These are phyloP conservation scores for Fusarium abutilonis DNA, from an alignment of 2,329 filamentous ascomycete species.

Conservation along the genomic window DNA sequence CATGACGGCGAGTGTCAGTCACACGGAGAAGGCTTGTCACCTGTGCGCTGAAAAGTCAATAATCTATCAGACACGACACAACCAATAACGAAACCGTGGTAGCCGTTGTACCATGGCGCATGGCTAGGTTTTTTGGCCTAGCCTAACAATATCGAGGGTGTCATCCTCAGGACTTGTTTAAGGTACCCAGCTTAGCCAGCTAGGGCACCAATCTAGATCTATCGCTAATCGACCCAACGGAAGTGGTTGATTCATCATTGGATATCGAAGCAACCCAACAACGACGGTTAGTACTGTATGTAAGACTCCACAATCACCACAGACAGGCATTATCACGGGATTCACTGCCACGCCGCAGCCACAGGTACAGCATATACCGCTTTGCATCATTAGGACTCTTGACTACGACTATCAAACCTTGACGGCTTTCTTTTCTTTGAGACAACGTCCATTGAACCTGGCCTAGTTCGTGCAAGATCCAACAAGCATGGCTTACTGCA, in stretches of 20 bases:
- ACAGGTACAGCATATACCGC: not conserved
- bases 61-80: too few species aligned
- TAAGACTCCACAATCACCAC: constrained; percentile 35
- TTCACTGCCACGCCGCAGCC: constrained; percentile 5
- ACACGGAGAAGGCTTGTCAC: constrained; percentile 15
- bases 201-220: constrained; percentile 7
- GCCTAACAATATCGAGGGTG: not conserved
- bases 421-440: not conserved
- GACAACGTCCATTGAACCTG: constrained; percentile 2
- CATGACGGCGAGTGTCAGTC: not conserved
- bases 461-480: constrained; percentile 7
- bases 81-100: too few species aligned
- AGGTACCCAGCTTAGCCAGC: not conserved
- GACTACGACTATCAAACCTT: not conserved
- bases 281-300: not conserved
- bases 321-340: constrained; percentile 41
- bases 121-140: not conserved
- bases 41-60: not conserved
- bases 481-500: constrained; percentile 4
- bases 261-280: not conserved
- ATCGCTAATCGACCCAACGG: not conserved
- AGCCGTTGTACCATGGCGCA: too few species aligned
- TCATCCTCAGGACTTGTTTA: not conserved
- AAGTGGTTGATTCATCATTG: constrained; percentile 5
- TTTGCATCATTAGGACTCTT: not conserved